Conservation (phyloP, 2,329 filamentous ascomycete genomes). For the Phialophora verrucosa region DNA sequence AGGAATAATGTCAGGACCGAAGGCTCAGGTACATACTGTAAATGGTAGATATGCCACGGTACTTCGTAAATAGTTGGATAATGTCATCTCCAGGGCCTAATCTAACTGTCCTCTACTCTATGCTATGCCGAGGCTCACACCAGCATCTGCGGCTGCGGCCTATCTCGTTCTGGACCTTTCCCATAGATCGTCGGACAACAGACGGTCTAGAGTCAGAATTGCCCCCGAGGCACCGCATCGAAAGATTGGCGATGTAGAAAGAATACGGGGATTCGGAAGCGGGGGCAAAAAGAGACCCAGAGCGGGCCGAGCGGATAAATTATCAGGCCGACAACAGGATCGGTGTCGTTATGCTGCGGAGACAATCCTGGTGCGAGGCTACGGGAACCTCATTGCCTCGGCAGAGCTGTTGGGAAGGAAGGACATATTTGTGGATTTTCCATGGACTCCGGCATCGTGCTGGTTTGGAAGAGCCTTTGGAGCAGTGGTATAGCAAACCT, state of each 20-base stretch:
- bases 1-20: neutral
- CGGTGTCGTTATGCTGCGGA: constrained; percentile 12
- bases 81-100: neutral
- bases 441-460: neutral
- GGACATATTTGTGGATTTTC: neutral
- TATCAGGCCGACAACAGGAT: constrained; percentile 4
- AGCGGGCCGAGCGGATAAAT: constrained; percentile 7
- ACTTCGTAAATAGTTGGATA: neutral
- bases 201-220: neutral
- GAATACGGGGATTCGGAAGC: neutral
- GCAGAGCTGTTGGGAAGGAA: neutral
- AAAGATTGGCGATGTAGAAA: neutral
- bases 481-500: neutral
- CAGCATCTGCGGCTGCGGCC: neutral
- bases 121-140: neutral
- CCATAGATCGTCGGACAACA: too few relatives aligned
- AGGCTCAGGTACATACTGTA: neutral
- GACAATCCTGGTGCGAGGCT: neutral
- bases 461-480: neutral
- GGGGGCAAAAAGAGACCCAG: neutral
- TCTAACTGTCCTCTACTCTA: neutral
- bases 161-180: neutral
- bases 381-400: neutral
- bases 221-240: neutral
- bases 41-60: neutral